Evolutionary conservation across 148 eudicot species (phyloP).

Genomic region (Rhododendron kiyosumense): DNA sequence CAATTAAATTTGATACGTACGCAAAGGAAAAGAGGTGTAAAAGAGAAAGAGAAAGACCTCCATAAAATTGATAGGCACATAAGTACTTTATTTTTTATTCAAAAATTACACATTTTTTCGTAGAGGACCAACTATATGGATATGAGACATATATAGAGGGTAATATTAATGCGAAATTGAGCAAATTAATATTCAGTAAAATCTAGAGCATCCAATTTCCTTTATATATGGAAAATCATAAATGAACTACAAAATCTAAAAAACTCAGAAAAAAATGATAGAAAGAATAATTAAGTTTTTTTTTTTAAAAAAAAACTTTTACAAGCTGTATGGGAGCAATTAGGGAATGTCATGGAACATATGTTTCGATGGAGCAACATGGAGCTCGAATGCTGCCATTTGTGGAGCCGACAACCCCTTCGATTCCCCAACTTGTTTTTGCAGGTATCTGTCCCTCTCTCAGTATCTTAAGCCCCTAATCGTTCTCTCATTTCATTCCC

Average conservation of each 20-base stretch:
- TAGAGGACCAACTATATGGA: no score
- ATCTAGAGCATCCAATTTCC: no score
- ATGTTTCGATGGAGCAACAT: conserved; percentile 9
- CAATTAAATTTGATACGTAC: no score
- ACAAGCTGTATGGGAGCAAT: neutral
- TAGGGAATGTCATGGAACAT: neutral
- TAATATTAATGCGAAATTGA: no score
- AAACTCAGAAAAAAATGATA: no score
- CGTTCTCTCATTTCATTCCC: neutral
- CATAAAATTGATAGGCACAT: no score
- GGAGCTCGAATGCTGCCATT: conserved; percentile 27
- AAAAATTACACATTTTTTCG: no score
- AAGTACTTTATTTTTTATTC: no score
- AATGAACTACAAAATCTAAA: neutral
- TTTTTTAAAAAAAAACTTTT: neutral
- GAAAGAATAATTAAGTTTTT: neutral
- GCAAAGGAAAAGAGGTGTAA: neutral
- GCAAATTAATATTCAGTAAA: no score
- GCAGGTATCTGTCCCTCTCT: conserved; percentile 27
- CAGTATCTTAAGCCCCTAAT: neutral
- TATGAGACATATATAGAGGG: no score
- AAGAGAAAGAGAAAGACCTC: neutral
- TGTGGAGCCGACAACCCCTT: conserved; percentile 43
- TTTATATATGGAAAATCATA: no score
- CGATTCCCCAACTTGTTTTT: conserved; percentile 33